Conservation (phyloP, 1,139 yeast species). For the Blastobotrys buckinghamii region DNA sequence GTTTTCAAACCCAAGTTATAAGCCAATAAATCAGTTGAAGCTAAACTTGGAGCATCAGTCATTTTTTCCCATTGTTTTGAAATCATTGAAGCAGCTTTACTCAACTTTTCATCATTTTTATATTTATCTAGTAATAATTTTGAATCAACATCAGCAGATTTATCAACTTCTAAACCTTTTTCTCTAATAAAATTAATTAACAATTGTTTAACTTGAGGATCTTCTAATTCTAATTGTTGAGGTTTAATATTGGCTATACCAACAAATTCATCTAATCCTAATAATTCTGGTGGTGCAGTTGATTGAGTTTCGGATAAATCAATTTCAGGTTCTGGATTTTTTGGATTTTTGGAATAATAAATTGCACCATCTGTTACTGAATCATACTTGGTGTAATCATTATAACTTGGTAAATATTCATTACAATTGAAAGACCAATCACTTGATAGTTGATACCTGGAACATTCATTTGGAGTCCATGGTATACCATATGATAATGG, state of each 20-base stretch:
- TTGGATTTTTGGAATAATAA: conserved; percentile 3
- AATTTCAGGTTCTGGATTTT: background rate
- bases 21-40: conserved; percentile 3
- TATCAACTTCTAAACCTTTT: conserved; percentile 13
- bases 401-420: conserved; percentile 13
- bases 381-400: conserved; percentile 16
- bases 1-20: conserved; percentile 2
- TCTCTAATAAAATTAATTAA: conserved; percentile 15
- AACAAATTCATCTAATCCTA: conserved; percentile 1
- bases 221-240: conserved; percentile 15
- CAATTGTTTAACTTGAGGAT: conserved; percentile 15
- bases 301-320: background rate
- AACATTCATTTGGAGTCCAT: conserved; percentile 22
- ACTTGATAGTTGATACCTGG: conserved; percentile 20
- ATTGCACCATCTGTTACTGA: conserved; percentile 7
- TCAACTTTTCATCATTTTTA: conserved; percentile 1
- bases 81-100: conserved; percentile 10
- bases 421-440: conserved; percentile 28
- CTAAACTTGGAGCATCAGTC: conserved; percentile 19
- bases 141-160: conserved; percentile 4
- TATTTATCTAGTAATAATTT: background rate
- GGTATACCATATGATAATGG: conserved; percentile 23
- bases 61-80: conserved; percentile 20
- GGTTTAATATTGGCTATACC: conserved; percentile 8
- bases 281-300: background rate